Conservation (phyloP, 2,329 filamentous ascomycete genomes). For the Colletotrichum theobromicola region DNA sequence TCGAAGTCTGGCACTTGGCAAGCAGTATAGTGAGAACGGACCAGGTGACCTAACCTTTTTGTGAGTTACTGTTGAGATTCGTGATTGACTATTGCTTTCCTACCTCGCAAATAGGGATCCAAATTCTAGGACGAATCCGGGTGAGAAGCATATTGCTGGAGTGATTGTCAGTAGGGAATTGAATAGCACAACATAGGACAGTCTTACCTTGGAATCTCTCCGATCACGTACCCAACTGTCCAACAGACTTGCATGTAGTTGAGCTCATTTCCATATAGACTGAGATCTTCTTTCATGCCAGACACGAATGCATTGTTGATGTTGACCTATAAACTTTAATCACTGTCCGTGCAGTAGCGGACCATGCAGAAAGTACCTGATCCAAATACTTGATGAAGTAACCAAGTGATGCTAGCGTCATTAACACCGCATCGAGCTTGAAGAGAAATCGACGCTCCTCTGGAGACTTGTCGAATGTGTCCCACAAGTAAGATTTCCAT, state of each 20-base stretch:
- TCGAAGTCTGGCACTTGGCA: not conserved
- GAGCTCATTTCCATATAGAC: conserved; percentile 28
- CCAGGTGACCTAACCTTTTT: conserved; percentile 12
- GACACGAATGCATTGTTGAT: conserved; percentile 38
- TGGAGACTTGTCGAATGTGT: conserved; percentile 47
- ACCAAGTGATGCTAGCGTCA: conserved; percentile 34
- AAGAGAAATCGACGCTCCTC: conserved; percentile 44
- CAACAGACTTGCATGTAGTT: conserved; percentile 31
- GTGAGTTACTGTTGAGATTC: not conserved
- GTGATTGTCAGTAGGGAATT: conserved; percentile 4
- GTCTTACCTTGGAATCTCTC: conserved; percentile 27
- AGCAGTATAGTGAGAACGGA: not conserved
- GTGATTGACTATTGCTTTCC: not conserved
- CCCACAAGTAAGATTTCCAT: conserved; percentile 54
- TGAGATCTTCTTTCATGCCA: conserved; percentile 28
- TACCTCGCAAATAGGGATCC: conserved; percentile 33
- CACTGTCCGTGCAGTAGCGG: not conserved
- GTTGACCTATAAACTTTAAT: conserved; percentile 32
- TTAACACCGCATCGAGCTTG: conserved; percentile 45
- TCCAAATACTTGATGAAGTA: conserved; percentile 29
- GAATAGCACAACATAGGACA: not conserved
- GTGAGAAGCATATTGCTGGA: conserved; percentile 37
- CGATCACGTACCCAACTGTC: conserved; percentile 27
- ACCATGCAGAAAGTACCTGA: conserved; percentile 11
- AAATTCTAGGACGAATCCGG: conserved; percentile 30